Percentiles rank a stretch among this genome's conserved stretches.
Evolutionary conservation across 148 eudicot genomes (phyloP).

Genomic region (Nepenthes gracilis): DNA sequence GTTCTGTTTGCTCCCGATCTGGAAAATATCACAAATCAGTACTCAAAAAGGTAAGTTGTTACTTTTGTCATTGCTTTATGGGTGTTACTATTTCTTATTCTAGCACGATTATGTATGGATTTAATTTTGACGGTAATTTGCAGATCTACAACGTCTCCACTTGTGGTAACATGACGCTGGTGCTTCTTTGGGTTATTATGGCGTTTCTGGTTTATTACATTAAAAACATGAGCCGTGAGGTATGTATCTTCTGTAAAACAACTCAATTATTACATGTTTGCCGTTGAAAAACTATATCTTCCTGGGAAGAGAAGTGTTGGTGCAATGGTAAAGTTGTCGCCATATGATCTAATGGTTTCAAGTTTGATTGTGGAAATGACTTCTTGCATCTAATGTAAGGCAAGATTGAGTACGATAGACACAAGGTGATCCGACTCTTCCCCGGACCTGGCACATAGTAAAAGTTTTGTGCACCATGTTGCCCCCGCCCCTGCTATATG

Average conservation of each 20-base stretch:
- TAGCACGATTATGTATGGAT: neutral
- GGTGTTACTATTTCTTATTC: neutral
- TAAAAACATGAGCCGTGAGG: conserved; percentile 73
- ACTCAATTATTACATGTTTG: neutral
- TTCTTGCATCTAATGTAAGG: too few relatives aligned
- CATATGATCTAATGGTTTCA: too few relatives aligned
- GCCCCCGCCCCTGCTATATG: too few relatives aligned
- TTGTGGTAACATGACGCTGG: conserved; percentile 67
- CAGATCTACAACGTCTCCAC: conserved; percentile 77
- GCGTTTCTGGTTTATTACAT: conserved; percentile 64
- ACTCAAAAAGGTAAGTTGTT: conserved; percentile 43
- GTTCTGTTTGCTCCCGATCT: conserved; percentile 64
- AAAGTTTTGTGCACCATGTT: too few relatives aligned
- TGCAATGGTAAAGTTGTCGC: too few relatives aligned
- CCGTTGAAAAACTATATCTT: neutral
- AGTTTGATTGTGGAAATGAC: too few relatives aligned
- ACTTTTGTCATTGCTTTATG: neutral
- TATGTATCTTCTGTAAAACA: conserved; percentile 9
- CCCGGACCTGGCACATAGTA: too few relatives aligned
- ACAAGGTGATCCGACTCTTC: too few relatives aligned
- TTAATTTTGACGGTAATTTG: conserved; percentile 2
- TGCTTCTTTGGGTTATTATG: conserved; percentile 86
- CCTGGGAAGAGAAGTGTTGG: neutral
- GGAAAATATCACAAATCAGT: conserved; percentile 87
- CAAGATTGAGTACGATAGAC: too few relatives aligned